Conservation (phyloP, 2,329 filamentous ascomycete genomes). For the Microascus cirrosus region DNA sequence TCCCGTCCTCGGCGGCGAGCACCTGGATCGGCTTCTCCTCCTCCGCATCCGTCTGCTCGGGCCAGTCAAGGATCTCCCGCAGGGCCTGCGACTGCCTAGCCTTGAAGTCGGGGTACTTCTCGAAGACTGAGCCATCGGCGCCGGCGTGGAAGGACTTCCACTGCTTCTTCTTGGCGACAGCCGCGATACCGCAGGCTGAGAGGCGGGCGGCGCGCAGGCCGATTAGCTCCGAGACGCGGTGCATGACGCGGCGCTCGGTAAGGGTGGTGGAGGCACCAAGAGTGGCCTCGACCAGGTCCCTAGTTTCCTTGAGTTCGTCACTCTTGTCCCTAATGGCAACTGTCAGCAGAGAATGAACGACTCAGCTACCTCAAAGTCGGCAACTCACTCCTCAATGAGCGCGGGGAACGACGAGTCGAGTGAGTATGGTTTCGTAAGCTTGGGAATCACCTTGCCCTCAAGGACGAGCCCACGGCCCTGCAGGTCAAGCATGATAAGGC, state of each 20-base stretch:
- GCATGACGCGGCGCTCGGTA: conserved; percentile 79
- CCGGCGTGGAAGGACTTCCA: conserved; percentile 85
- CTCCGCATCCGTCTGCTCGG: conserved; percentile 45
- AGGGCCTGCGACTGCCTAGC: conserved; percentile 78
- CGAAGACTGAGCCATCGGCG: conserved; percentile 94
- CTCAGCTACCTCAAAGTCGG: not conserved
- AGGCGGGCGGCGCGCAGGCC: conserved; percentile 88
- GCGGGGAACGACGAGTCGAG: conserved; percentile 91
- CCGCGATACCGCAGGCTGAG: conserved; percentile 87
- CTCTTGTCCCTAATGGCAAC: conserved; percentile 60
- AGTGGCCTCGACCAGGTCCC: conserved; percentile 67
- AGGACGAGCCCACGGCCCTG: conserved; percentile 77
- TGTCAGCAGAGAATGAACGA: not conserved
- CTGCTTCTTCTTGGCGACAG: conserved; percentile 93
- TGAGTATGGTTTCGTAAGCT: conserved; percentile 76
- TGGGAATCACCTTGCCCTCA: conserved; percentile 66
- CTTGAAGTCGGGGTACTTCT: conserved; percentile 99
- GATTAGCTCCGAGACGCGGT: conserved; percentile 84
- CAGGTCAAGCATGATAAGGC: conserved; percentile 73
- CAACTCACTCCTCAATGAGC: conserved; percentile 68
- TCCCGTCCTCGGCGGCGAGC: conserved; percentile 85
- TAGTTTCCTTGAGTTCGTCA: conserved; percentile 86
- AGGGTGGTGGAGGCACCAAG: conserved; percentile 60
- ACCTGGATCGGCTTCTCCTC: conserved; percentile 83
- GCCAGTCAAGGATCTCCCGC: conserved; percentile 93